phyloP scores from a whole-genome alignment of 148 eudicot genomes.

The Amaranthus hypochondriacus region DNA sequence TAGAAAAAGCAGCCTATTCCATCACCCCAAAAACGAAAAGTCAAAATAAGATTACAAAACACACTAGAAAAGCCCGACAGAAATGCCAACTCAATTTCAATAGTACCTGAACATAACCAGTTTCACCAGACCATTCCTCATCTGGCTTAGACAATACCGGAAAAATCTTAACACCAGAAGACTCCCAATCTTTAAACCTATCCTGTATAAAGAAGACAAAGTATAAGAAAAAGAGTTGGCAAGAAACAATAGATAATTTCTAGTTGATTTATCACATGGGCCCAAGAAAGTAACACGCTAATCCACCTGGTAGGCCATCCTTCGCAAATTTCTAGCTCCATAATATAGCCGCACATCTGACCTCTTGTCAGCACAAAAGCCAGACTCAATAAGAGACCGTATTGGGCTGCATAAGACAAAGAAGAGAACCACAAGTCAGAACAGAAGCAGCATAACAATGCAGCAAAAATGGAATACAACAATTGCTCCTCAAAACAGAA shows the following conservation, averaged over 20 bases:
- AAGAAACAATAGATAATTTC: not conserved
- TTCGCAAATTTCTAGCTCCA: conserved; percentile 83
- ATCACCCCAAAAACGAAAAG: conserved; percentile 8
- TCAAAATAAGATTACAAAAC: not conserved
- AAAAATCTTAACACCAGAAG: conserved; percentile 70
- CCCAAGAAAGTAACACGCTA: not conserved
- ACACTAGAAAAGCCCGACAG: not conserved
- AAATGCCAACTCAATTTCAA: not conserved
- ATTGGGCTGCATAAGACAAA: conserved; percentile 65
- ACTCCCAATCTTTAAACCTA: conserved; percentile 82
- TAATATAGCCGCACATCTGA: conserved; percentile 92
- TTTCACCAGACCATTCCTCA: conserved; percentile 70
- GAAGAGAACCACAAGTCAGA: conserved; percentile 2
- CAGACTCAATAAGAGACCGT: conserved; percentile 85
- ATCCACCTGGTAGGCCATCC: conserved; percentile 95
- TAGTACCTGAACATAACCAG: conserved; percentile 85
- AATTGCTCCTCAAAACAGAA: too few species aligned
- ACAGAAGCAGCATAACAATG: not conserved
- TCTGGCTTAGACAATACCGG: conserved; percentile 90
- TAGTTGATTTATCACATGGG: not conserved
- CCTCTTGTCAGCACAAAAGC: conserved; percentile 69
- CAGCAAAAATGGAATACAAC: too few species aligned
- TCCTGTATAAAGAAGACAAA: conserved; percentile 43
- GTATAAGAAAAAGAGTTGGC: conserved; percentile 12
- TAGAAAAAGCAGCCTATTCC: conserved; percentile 78